A percentile compares a stretch with the other conserved stretches of the same genome.
Conservation (phyloP, 106 monocot species). For the Apostasia ramifera region DNA sequence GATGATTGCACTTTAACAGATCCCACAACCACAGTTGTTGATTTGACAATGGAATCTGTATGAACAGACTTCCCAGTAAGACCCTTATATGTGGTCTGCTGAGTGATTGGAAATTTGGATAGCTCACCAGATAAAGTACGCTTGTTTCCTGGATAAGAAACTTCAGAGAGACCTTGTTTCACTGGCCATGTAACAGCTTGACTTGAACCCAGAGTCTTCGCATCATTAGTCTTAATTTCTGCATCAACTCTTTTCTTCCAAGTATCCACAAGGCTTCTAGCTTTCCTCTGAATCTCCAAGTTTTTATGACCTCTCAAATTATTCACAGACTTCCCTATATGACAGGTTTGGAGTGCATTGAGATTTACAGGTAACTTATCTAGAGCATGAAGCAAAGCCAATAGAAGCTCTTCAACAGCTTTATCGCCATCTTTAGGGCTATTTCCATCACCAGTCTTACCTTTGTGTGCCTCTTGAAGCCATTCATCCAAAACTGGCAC, state of each 20-base stretch:
- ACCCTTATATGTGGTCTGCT: slow-evolving; percentile 33
- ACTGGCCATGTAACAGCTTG: slow-evolving; percentile 44
- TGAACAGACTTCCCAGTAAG: slow-evolving; percentile 34
- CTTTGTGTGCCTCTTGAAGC: slow-evolving; percentile 85
- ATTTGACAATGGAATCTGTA: slow-evolving; percentile 33
- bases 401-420: slow-evolving; percentile 62
- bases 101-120: slow-evolving; percentile 19
- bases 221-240: slow-evolving; percentile 68
- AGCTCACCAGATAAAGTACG: slow-evolving; percentile 33
- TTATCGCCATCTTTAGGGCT: slow-evolving; percentile 73
- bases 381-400: slow-evolving; percentile 74
- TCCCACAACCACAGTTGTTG: slow-evolving; percentile 19
- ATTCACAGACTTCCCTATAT: slow-evolving; percentile 92
- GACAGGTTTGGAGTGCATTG: slow-evolving; percentile 67
- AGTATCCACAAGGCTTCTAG: slow-evolving; percentile 77
- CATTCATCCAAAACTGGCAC: slow-evolving; percentile 78
- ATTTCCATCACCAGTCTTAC: slow-evolving; percentile 57
- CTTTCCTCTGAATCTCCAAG: slow-evolving; percentile 80
- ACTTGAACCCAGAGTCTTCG: slow-evolving; percentile 38
- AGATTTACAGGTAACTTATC: slow-evolving; percentile 92
- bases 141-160: slow-evolving; percentile 35
- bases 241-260: slow-evolving; percentile 95
- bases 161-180: slow-evolving; percentile 49
- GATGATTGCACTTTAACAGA: slow-evolving; percentile 30
- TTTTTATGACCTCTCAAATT: slow-evolving; percentile 78